Base-by-base conservation (phyloP, 2,329 filamentous ascomycete genomes). In the Sporothrix globosa region DNA sequence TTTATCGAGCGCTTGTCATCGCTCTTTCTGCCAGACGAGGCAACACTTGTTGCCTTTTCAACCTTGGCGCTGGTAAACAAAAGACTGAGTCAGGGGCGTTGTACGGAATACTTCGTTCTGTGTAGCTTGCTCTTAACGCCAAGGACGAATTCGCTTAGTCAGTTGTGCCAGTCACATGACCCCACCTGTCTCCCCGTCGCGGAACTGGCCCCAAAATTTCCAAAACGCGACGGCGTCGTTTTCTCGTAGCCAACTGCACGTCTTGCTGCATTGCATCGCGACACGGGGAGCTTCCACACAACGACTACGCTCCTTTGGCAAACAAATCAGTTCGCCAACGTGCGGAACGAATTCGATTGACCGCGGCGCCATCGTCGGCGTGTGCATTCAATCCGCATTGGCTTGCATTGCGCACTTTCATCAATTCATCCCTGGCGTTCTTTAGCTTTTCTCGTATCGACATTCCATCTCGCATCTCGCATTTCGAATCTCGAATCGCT, bases 131-230 rank as follows among this genome's bases (percentile, higher is more conserved):
- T 44, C 11, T 3, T 0, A 44, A 44, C 41, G 14, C 7, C 41
- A 9, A 17, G 41, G 14, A 44, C 10, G 4, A 56, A 17, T 19
- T 2, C 53, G 58, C 39, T 61, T 24, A 44, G n/a, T 44, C 39
- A 44, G 0, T 13, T 10, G 56, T 14, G 19, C 2, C 50, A 30
- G 52, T 68, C 67, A 68, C 52, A 54, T 68, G 67, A 68, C 52
- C 24, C 4, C 13, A 24, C 63, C 44, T 34, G 5, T 53, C 13
- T 3, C 24, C 13, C 19, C n/a, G 48, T 66, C 69, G 66, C 69
- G 69, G 69, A 67, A 6, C 56, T 61, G 30, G 52, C 34, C n/a
- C 67, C 52, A 44, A 71, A 71, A 71, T 65, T 65, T 68, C 39
- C 61, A n/a, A 58, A 71, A 68, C 69, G 69, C 69, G 69, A 63